phyloP scores from a whole-genome alignment of 2,329 filamentous ascomycete genomes.

The Akanthomyces muscarius region DNA sequence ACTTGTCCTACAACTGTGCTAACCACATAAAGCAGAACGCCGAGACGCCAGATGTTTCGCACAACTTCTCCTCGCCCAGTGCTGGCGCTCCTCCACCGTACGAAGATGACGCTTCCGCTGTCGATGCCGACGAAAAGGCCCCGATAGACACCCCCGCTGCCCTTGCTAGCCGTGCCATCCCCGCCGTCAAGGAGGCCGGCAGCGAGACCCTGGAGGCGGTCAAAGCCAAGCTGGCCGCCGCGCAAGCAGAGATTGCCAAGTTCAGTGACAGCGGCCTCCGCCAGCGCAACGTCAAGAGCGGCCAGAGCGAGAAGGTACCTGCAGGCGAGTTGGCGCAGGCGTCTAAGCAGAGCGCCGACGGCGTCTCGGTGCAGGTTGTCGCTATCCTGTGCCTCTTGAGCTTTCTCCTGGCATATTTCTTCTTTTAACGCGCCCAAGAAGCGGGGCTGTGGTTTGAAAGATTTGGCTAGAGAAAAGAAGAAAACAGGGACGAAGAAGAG shows the following conservation, averaged over 20 bases:
- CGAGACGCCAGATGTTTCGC: constrained; percentile 43
- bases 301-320: constrained; percentile 46
- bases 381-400: constrained; percentile 81
- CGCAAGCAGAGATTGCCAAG: constrained; percentile 67
- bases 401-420: constrained; percentile 92
- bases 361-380: constrained; percentile 82
- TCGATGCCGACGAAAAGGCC: constrained; percentile 25
- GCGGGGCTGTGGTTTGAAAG: background rate
- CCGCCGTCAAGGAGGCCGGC: constrained; percentile 43
- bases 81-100: constrained; percentile 34
- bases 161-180: constrained; percentile 37
- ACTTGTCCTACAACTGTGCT: constrained; percentile 7
- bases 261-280: constrained; percentile 71
- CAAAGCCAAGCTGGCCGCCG: constrained; percentile 68
- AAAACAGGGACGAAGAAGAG: background rate
- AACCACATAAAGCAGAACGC: constrained; percentile 26
- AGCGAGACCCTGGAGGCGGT: constrained; percentile 54
- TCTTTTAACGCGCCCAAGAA: constrained; percentile 64
- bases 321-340: constrained; percentile 50
- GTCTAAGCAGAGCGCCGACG: constrained; percentile 57
- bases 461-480: background rate
- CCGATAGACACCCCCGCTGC: constrained; percentile 18
- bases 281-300: constrained; percentile 66
- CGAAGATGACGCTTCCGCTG: constrained; percentile 30
- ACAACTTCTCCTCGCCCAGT: constrained; percentile 43